Conservation (phyloP, 768 basidiomycete genomes). For the Leccinum longicurvipes region DNA sequence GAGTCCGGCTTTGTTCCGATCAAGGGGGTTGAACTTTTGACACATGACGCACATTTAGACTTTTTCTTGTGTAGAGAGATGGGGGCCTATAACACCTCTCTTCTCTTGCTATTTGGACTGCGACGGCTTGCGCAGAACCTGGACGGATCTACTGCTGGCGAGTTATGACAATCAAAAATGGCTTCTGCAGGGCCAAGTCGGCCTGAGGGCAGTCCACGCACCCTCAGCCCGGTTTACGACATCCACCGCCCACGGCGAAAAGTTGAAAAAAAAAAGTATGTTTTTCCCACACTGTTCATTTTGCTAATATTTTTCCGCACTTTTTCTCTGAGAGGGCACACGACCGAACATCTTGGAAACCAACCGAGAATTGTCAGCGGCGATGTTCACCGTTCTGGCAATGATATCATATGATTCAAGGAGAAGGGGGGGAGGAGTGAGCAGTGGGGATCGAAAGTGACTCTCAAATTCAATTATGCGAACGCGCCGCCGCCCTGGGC, state of each 20-base stretch:
- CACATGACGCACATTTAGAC: constrained; percentile 21
- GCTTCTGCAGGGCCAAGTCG: not conserved
- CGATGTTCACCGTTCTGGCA: not conserved
- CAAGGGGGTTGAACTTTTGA: constrained; percentile 1
- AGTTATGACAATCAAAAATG: not conserved
- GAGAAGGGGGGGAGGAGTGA: no score
- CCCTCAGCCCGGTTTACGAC: constrained; percentile 1
- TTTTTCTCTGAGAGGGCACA: not conserved
- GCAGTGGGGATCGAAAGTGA: no score
- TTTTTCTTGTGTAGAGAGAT: constrained; percentile 8
- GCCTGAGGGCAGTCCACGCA: not conserved
- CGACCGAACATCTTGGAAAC: not conserved
- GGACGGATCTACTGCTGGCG: not conserved
- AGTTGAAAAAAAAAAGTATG: not conserved
- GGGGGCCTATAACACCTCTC: not conserved
- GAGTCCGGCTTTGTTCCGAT: constrained; percentile 3
- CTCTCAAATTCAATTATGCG: not conserved
- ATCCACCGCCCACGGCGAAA: not conserved
- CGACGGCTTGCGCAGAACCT: not conserved
- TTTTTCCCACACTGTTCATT: constrained; percentile 4
- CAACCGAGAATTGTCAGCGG: constrained; percentile 16
- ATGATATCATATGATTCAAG: not conserved
- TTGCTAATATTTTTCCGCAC: not conserved
- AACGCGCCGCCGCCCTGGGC: not conserved
- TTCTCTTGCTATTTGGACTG: not conserved